Conservation (phyloP, 139 green algal species). For the Closterium sp. region DNA sequence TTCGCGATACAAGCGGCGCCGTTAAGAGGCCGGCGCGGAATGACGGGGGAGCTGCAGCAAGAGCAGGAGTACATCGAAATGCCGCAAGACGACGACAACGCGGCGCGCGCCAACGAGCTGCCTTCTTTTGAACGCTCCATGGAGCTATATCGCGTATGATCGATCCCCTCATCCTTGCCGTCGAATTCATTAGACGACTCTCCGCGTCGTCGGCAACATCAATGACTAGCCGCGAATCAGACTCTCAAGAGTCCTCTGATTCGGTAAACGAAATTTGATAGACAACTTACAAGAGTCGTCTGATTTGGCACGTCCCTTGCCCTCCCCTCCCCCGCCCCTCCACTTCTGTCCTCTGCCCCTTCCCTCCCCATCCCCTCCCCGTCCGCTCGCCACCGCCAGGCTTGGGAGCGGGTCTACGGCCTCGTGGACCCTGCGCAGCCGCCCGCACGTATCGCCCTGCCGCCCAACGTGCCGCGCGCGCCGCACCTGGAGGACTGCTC, state of each 20-base stretch:
- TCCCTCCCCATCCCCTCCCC: too few species aligned
- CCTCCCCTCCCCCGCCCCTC: too few species aligned
- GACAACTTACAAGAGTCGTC: too few species aligned
- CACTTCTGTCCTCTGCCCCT: too few species aligned
- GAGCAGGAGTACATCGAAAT: background rate
- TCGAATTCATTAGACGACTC: background rate
- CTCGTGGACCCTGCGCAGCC: background rate
- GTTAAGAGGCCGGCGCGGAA: background rate
- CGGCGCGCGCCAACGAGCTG: background rate
- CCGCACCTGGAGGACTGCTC: slow-evolving; percentile 16
- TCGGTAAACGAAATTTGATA: too few species aligned
- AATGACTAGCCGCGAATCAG: too few species aligned
- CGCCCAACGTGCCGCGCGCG: background rate
- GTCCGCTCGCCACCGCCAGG: too few species aligned
- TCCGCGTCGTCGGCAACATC: too few species aligned
- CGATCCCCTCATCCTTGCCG: background rate
- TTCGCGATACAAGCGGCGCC: background rate
- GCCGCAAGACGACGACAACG: background rate
- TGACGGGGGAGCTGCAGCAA: background rate
- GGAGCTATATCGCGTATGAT: background rate
- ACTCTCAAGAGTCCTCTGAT: too few species aligned
- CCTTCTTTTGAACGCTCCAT: background rate
- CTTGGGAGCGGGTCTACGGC: slow-evolving; percentile 1
- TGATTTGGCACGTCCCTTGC: too few species aligned
- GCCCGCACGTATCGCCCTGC: background rate